A percentile compares a stretch with the other conserved stretches of the same genome.
phyloP scores from a whole-genome alignment of 2,329 filamentous ascomycete species.

The Fusarium pininemorale region DNA sequence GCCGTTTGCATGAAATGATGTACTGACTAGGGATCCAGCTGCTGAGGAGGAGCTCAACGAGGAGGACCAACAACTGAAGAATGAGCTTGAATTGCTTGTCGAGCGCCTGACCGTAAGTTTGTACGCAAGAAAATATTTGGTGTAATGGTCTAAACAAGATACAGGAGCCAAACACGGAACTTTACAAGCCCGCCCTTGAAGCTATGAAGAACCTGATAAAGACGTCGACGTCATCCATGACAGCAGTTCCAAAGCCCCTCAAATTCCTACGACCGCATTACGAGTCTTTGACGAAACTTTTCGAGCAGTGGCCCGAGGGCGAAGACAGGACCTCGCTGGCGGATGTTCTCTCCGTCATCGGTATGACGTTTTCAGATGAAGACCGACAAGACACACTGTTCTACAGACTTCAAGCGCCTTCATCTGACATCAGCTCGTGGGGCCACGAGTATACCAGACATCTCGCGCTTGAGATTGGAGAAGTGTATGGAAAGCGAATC shows the following conservation, averaged over 20 bases:
- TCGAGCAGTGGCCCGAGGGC: slow-evolving; percentile 87
- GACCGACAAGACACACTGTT: slow-evolving; percentile 95
- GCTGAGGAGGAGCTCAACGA: slow-evolving; percentile 89
- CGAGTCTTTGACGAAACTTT: slow-evolving; percentile 84
- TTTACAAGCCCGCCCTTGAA: slow-evolving; percentile 93
- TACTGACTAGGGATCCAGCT: slow-evolving; percentile 42
- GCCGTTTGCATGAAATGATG: slow-evolving; percentile 7
- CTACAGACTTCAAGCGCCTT: slow-evolving; percentile 89
- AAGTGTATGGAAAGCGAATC: slow-evolving; percentile 89
- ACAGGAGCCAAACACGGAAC: slow-evolving; percentile 83
- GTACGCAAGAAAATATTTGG: not conserved
- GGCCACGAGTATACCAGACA: slow-evolving; percentile 98
- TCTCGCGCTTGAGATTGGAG: slow-evolving; percentile 92
- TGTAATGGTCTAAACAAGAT: slow-evolving; percentile 24
- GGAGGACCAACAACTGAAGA: slow-evolving; percentile 98
- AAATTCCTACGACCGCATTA: slow-evolving; percentile 99
- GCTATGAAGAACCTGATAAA: slow-evolving; percentile 99
- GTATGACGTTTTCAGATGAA: slow-evolving; percentile 98
- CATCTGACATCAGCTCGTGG: slow-evolving; percentile 95
- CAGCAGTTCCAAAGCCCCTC: slow-evolving; percentile 95
- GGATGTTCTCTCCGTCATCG: slow-evolving; percentile 95
- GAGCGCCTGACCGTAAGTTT: slow-evolving; percentile 83
- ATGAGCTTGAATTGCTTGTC: slow-evolving; percentile 96
- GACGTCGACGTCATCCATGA: slow-evolving; percentile 99
- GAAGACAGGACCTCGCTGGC: slow-evolving; percentile 90